These are phyloP conservation scores for Schizophyllum commune DNA, from an alignment of 1,284 basidiomycete species.

Conservation along the genomic window DNA sequence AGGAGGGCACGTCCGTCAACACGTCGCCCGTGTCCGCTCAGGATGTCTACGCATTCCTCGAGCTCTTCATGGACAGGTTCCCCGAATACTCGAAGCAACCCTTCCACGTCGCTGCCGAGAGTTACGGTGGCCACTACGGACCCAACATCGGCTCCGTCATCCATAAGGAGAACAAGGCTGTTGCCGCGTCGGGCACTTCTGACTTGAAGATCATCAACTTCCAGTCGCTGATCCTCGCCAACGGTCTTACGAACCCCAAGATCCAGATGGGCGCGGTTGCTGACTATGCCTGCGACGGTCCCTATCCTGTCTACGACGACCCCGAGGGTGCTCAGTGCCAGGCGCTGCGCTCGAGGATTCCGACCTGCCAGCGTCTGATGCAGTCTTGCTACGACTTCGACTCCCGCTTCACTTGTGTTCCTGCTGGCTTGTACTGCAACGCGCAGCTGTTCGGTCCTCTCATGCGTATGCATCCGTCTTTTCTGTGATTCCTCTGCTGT, in stretches of 20 bases:
- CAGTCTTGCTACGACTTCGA: conserved; percentile 56
- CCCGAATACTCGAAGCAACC: conserved; percentile 58
- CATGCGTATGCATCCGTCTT: conserved; percentile 39
- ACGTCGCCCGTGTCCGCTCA: conserved; percentile 67
- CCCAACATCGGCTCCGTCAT: conserved; percentile 76
- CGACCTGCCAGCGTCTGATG: conserved; percentile 64
- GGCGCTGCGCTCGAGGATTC: conserved; percentile 55
- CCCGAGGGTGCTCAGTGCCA: conserved; percentile 62
- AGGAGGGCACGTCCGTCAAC: conserved; percentile 62
- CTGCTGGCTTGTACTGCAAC: conserved; percentile 58
- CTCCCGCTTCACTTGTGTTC: conserved; percentile 52
- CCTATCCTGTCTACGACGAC: conserved; percentile 66
- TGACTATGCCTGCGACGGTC: conserved; percentile 76
- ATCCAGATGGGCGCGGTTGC: conserved; percentile 70
- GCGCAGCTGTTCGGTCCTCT: conserved; percentile 48
- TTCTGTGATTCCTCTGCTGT: not conserved
- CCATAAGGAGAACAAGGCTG: conserved; percentile 62
- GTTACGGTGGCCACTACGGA: conserved; percentile 60
- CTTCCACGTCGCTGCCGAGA: conserved; percentile 43
- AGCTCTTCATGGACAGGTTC: conserved; percentile 75
- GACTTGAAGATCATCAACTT: conserved; percentile 62
- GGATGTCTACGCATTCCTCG: conserved; percentile 87
- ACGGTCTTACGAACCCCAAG: conserved; percentile 75
- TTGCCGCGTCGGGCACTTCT: conserved; percentile 30
- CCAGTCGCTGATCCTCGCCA: conserved; percentile 73